Evolutionary conservation across 192 early-diverging fungal species (phyloP).

Genomic region (Funneliformis mosseae): DNA sequence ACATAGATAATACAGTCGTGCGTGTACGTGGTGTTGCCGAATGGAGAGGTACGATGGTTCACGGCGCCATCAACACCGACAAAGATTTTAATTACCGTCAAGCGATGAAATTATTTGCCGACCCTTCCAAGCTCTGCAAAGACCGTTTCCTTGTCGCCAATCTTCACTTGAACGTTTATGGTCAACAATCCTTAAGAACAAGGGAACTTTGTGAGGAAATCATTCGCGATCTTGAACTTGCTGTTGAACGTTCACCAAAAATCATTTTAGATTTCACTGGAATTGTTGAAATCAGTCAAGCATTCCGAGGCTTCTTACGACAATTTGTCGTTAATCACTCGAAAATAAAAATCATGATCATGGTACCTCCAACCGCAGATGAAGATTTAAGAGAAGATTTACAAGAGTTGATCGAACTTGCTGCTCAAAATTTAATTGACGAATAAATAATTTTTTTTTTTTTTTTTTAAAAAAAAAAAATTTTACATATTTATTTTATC

Average conservation of each 20-base stretch:
- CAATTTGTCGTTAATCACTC: slow-evolving; percentile 12
- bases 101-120: slow-evolving; percentile 29
- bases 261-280: slow-evolving; percentile 25
- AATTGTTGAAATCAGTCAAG: slow-evolving; percentile 29
- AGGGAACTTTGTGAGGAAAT: slow-evolving; percentile 36
- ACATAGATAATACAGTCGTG: slow-evolving; percentile 23
- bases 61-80: slow-evolving; percentile 29
- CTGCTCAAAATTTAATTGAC: slow-evolving; percentile 11
- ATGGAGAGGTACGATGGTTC: slow-evolving; percentile 35
- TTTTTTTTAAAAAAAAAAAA: not conserved
- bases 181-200: slow-evolving; percentile 22
- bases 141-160: slow-evolving; percentile 26
- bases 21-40: slow-evolving; percentile 22
- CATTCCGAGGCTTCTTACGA: slow-evolving; percentile 29
- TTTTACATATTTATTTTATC: not conserved
- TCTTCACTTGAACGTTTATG: slow-evolving; percentile 25
- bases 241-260: slow-evolving; percentile 30
- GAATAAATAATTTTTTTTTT: not conserved
- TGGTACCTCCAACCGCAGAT: slow-evolving; percentile 25
- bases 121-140: slow-evolving; percentile 19
- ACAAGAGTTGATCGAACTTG: slow-evolving; percentile 21
- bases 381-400: slow-evolving; percentile 32
- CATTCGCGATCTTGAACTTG: slow-evolving; percentile 27
- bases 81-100: slow-evolving; percentile 31
- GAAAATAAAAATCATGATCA: slow-evolving; percentile 27